phyloP scores from a whole-genome alignment of 1,284 basidiomycete genomes.

The Apiotrichum domesticum region DNA sequence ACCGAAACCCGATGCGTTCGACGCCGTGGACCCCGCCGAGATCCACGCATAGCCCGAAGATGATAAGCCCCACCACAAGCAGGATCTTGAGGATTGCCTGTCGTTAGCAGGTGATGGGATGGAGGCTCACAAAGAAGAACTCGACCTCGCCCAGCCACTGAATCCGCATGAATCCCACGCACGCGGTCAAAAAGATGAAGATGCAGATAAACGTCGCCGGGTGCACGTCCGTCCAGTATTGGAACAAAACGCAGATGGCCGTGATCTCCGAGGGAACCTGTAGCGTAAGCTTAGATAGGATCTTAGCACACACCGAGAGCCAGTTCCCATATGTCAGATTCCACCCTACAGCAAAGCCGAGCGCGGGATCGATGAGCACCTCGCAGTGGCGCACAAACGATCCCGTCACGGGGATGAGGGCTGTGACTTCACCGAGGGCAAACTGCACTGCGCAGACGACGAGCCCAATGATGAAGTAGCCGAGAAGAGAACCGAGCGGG shows the following conservation, averaged over 20 bases:
- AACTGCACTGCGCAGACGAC: conserved; percentile 27
- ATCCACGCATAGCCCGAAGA: conserved; percentile 58
- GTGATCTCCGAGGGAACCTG: conserved; percentile 22
- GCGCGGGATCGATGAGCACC: conserved; percentile 24
- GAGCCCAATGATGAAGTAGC: conserved; percentile 19
- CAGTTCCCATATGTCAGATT: conserved; percentile 27
- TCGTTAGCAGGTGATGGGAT: too few species aligned
- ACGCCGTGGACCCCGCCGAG: conserved; percentile 40
- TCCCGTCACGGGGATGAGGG: conserved; percentile 24
- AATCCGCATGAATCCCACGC: conserved; percentile 18
- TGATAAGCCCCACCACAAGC: conserved; percentile 56
- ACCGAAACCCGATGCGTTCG: conserved; percentile 52
- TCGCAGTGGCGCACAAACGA: conserved; percentile 28
- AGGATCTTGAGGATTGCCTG: conserved; percentile 62
- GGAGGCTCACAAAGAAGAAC: conserved; percentile 53
- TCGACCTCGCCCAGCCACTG: conserved; percentile 46
- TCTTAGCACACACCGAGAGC: conserved; percentile 16
- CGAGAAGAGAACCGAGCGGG: conserved; percentile 38
- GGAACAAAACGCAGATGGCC: conserved; percentile 22
- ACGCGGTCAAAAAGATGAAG: conserved; percentile 15
- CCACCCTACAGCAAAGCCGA: conserved; percentile 33
- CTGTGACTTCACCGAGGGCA: conserved; percentile 25
- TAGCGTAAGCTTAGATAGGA: background rate
- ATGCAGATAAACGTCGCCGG: conserved; percentile 16
- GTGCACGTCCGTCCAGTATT: conserved; percentile 23